Evolutionary conservation across 371 early-diverging fungal species (phyloP).

Genomic region (Furculomyces boomerangus): DNA sequence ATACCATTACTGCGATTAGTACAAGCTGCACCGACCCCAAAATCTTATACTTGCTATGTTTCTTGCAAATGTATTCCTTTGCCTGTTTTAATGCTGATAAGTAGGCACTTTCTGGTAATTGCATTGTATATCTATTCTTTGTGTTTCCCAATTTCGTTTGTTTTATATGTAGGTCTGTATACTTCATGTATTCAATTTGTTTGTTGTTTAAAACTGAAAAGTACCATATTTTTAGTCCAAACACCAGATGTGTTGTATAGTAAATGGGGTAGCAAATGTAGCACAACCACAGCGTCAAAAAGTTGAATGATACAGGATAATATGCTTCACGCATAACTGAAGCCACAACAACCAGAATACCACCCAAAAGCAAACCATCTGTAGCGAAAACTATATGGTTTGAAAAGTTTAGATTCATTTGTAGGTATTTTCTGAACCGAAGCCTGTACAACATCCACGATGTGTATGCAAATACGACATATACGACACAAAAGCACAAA

Average conservation of each 20-base stretch:
- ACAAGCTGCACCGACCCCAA: background rate
- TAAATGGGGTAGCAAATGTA: background rate
- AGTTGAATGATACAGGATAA: background rate
- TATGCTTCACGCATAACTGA: background rate
- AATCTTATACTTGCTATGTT: background rate
- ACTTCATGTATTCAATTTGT: background rate
- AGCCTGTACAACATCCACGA: too few relatives aligned
- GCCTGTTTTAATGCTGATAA: background rate
- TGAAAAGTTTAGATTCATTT: too few relatives aligned
- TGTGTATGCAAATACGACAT: too few relatives aligned
- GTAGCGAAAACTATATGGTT: background rate
- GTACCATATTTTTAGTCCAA: background rate
- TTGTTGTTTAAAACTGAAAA: background rate
- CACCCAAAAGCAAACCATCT: background rate
- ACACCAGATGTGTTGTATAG: background rate
- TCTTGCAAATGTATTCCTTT: background rate
- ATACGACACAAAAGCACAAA: too few relatives aligned
- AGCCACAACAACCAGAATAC: background rate
- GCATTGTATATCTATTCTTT: too few relatives aligned
- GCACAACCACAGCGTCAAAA: background rate
- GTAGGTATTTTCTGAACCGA: too few relatives aligned
- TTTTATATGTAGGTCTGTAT: too few relatives aligned
- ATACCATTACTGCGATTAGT: background rate
- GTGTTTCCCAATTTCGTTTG: too few relatives aligned
- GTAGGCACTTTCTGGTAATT: too few relatives aligned